These are phyloP conservation scores for Phytophthora fragariaefolia DNA, from an alignment of 352 stramenopile species.

Conservation along the genomic window DNA sequence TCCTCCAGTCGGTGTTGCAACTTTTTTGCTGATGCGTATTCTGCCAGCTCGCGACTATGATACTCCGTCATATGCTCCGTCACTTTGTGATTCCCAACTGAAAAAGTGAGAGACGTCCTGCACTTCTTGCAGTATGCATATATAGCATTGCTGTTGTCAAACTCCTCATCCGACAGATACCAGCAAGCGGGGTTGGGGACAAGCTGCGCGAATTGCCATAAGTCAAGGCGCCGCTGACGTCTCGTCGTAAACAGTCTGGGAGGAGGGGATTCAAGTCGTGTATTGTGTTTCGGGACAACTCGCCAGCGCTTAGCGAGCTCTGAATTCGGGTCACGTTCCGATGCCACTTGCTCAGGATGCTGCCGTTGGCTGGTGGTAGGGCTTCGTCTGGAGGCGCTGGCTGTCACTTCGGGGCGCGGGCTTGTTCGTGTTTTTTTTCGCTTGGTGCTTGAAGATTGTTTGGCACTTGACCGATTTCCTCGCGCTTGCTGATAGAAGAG, in stretches of 20 bases:
- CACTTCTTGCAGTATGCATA: background rate
- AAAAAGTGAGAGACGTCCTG: background rate
- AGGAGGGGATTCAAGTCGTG: background rate
- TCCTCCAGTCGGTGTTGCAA: no score
- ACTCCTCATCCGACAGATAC: background rate
- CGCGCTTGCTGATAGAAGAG: background rate
- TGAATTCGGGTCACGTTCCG: background rate
- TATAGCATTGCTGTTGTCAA: background rate
- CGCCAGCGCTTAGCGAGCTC: background rate
- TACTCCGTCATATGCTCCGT: no score
- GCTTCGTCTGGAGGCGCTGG: background rate
- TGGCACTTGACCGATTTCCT: background rate
- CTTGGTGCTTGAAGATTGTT: background rate
- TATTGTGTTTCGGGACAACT: background rate
- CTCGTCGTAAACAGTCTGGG: background rate
- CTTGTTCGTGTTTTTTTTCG: background rate
- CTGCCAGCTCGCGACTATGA: no score
- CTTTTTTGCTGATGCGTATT: no score
- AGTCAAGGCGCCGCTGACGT: background rate
- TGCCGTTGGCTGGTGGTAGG: background rate
- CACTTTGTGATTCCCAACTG: no score
- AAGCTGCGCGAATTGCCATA: background rate
- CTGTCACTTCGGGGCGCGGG: background rate
- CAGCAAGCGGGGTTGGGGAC: background rate
- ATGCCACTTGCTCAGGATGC: background rate